A percentile compares a stretch with the other conserved stretches of the same genome.
These are phyloP conservation scores for Russula dissimulans DNA, from an alignment of 768 basidiomycete genomes.

Conservation along the genomic window DNA sequence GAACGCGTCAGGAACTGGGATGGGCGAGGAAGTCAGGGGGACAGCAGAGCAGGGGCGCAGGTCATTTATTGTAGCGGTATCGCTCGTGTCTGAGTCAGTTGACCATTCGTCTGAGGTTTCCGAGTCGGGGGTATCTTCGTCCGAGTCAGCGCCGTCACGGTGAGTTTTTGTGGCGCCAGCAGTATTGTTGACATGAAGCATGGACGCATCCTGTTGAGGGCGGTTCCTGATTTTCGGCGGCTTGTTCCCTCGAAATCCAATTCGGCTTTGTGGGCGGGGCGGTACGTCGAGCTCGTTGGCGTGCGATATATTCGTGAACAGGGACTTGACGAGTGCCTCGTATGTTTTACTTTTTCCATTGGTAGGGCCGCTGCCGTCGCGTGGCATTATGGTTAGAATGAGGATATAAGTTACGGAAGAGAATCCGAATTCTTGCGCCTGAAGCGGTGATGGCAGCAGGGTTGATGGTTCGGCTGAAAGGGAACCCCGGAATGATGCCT, in stretches of 20 bases:
- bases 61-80: not conserved
- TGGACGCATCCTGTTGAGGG: not conserved
- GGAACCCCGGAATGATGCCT: no score
- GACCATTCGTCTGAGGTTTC: conserved; percentile 20
- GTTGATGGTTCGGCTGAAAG: not conserved
- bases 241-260: conserved; percentile 11
- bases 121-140: conserved; percentile 15
- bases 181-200: not conserved
- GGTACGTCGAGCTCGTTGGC: conserved; percentile 9
- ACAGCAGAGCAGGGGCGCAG: not conserved
- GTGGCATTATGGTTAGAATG: conserved; percentile 7
- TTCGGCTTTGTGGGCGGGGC: conserved; percentile 20
- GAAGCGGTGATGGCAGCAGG: not conserved
- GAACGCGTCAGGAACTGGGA: conserved; percentile 12
- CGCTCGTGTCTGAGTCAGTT: conserved; percentile 17
- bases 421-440: not conserved
- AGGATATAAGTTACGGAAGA: not conserved
- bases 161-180: not conserved
- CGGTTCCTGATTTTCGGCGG: not conserved
- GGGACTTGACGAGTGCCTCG: conserved; percentile 18
- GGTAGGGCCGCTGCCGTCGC: not conserved
- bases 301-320: conserved; percentile 18
- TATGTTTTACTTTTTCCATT: conserved; percentile 7
- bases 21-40: conserved; percentile 1
- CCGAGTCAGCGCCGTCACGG: not conserved